Percentiles rank a stretch among this genome's conserved stretches.
Conservation (phyloP, 2,329 filamentous ascomycete genomes). For the Paecilomyces niveus region DNA sequence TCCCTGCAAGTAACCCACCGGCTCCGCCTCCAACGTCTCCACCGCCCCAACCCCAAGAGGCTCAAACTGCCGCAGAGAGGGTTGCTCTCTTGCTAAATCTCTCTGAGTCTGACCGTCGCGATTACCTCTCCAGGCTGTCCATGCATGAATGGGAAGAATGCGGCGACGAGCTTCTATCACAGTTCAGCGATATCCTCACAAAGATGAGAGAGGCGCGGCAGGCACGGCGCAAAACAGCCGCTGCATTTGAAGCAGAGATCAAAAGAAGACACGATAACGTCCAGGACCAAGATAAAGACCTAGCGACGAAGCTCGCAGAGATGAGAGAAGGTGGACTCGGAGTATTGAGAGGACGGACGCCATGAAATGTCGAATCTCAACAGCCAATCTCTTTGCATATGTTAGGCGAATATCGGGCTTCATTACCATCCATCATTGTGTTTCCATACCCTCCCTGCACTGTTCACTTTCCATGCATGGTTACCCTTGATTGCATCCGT, state of each 20-base stretch:
- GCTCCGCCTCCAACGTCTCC: constrained; percentile 14
- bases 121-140: constrained; percentile 46
- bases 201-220: constrained; percentile 47
- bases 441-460: not conserved
- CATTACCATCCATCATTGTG: not conserved
- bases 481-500: not conserved
- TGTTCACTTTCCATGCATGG: not conserved
- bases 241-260: constrained; percentile 49
- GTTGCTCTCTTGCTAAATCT: constrained; percentile 30
- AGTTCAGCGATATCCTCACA: constrained; percentile 45
- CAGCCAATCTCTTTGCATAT: not conserved
- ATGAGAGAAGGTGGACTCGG: constrained; percentile 50
- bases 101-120: constrained; percentile 33
- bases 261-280: constrained; percentile 47
- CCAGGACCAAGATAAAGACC: constrained; percentile 40
- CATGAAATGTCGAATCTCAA: not conserved
- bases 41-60: constrained; percentile 9
- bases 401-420: not conserved
- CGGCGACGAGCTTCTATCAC: constrained; percentile 53
- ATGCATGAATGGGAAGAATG: constrained; percentile 56
- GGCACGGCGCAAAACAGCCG: constrained; percentile 47
- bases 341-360: constrained; percentile 40
- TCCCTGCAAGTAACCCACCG: constrained; percentile 23
- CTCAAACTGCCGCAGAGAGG: constrained; percentile 23
- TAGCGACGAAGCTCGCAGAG: constrained; percentile 43